phyloP scores from a whole-genome alignment of 2,329 filamentous ascomycete genomes.

The Neonectria punicea region DNA sequence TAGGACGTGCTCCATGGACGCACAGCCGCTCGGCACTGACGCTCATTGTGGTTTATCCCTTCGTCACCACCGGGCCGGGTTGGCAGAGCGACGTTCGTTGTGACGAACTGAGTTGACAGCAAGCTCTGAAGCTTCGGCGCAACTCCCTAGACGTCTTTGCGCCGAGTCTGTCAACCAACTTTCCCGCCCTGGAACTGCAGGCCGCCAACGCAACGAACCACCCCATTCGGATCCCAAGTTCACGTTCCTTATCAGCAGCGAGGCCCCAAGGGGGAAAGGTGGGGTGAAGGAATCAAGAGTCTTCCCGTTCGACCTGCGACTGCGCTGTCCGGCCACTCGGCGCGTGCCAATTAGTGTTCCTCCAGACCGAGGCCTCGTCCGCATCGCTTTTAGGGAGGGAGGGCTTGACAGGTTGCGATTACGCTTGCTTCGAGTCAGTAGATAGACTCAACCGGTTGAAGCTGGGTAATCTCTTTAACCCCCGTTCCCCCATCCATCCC shows the following conservation, averaged over 20 bases:
- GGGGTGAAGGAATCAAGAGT: conserved; percentile 18
- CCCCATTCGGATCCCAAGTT: conserved; percentile 24
- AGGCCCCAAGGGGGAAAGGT: conserved; percentile 32
- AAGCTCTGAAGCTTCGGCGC: conserved; percentile 1
- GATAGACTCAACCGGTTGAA: conserved; percentile 32
- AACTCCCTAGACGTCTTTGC: conserved; percentile 8
- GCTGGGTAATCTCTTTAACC: conserved; percentile 15
- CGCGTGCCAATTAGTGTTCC: conserved; percentile 35
- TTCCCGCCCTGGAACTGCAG: not conserved
- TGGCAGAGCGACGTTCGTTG: conserved; percentile 30
- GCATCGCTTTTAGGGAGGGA: no score
- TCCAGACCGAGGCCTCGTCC: conserved; percentile 27
- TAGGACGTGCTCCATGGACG: conserved; percentile 1
- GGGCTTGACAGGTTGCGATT: conserved; percentile 31
- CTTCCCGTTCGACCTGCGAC: no score
- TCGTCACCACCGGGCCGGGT: conserved; percentile 39
- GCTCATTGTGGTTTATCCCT: conserved; percentile 16
- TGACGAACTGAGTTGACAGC: conserved; percentile 20
- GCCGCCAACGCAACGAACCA: conserved; percentile 10
- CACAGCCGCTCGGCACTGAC: conserved; percentile 40
- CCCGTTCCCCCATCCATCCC: conserved; percentile 21
- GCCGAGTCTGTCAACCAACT: not conserved
- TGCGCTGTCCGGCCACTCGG: no score
- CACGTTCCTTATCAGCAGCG: conserved; percentile 25
- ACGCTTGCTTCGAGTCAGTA: conserved; percentile 25